Evolutionary conservation across 371 early-diverging fungal genomes (phyloP).

Genomic region (Lichtheimia hyalospora): DNA sequence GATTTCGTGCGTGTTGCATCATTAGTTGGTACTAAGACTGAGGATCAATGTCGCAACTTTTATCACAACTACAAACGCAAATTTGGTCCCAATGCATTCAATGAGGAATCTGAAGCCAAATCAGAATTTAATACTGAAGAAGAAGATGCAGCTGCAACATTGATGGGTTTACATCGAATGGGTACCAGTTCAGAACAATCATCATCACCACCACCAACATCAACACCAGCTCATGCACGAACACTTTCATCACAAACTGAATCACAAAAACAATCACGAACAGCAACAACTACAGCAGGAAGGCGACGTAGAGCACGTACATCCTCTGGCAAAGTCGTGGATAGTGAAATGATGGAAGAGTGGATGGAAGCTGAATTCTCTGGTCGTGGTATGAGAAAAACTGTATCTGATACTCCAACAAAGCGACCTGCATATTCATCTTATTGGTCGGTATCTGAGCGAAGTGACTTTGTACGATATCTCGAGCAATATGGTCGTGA

Average conservation of each 20-base stretch:
- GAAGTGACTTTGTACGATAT: constrained; percentile 66
- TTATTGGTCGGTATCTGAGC: constrained; percentile 87
- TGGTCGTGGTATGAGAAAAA: background rate
- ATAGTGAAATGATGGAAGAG: constrained; percentile 10
- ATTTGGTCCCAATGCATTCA: constrained; percentile 60
- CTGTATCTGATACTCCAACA: constrained; percentile 1
- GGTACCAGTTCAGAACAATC: constrained; percentile 21
- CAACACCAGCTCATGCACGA: constrained; percentile 5
- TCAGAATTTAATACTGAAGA: constrained; percentile 47
- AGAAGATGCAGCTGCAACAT: constrained; percentile 54
- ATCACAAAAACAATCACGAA: constrained; percentile 1
- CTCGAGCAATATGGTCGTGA: constrained; percentile 68
- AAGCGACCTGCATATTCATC: constrained; percentile 68
- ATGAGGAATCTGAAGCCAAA: constrained; percentile 43
- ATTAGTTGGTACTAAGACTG: constrained; percentile 76
- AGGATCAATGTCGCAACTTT: constrained; percentile 80
- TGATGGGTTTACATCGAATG: constrained; percentile 50
- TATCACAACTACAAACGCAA: constrained; percentile 76
- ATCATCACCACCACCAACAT: background rate
- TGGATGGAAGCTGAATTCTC: constrained; percentile 30
- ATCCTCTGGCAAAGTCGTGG: constrained; percentile 16
- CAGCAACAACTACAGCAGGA: constrained; percentile 1
- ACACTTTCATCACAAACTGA: constrained; percentile 10
- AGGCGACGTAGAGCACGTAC: constrained; percentile 16
- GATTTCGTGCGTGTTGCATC: constrained; percentile 73